A percentile compares a stretch with the other conserved stretches of the same genome.
Evolutionary conservation across 495 filamentous ascomycete genomes (phyloP).

Genomic region (Neurospora pannonica): DNA sequence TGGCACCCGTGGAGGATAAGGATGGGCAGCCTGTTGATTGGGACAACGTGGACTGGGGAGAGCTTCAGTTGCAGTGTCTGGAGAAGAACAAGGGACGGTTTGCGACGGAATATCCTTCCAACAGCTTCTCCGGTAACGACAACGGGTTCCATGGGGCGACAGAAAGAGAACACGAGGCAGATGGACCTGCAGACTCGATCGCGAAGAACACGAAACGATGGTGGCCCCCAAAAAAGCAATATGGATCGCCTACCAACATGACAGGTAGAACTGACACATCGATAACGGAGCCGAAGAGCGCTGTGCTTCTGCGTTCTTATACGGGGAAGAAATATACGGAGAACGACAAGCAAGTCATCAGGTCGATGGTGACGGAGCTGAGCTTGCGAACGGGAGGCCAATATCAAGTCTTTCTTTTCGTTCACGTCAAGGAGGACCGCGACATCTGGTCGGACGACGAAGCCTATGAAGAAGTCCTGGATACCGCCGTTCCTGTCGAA

Average conservation of each 20-base stretch:
- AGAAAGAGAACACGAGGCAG: background rate
- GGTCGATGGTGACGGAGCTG: constrained; percentile 65
- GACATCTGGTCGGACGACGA: constrained; percentile 47
- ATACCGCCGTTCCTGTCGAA: constrained; percentile 50
- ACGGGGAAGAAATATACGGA: constrained; percentile 58
- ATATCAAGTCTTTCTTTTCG: constrained; percentile 66
- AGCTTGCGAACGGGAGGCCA: constrained; percentile 63
- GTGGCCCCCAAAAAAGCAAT: background rate
- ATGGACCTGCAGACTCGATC: too few relatives aligned
- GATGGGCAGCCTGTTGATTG: constrained; percentile 43
- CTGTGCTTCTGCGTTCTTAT: constrained; percentile 60
- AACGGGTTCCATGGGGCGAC: background rate
- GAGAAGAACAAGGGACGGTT: constrained; percentile 55
- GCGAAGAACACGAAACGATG: constrained; percentile 3
- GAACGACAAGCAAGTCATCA: constrained; percentile 61
- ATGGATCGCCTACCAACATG: background rate
- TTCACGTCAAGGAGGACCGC: constrained; percentile 57
- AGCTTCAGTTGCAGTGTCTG: constrained; percentile 55
- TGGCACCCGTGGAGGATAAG: constrained; percentile 34
- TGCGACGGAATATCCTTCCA: constrained; percentile 19
- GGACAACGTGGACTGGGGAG: constrained; percentile 60
- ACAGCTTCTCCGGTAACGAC: constrained; percentile 15
- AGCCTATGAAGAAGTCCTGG: constrained; percentile 44
- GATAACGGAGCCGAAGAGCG: constrained; percentile 45
- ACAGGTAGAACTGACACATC: constrained; percentile 1